Percentiles rank a stretch among this genome's conserved stretches.
Evolutionary conservation across 306 rosid genomes (phyloP).

Genomic region (barrel medic (Medicago truncatula)): DNA sequence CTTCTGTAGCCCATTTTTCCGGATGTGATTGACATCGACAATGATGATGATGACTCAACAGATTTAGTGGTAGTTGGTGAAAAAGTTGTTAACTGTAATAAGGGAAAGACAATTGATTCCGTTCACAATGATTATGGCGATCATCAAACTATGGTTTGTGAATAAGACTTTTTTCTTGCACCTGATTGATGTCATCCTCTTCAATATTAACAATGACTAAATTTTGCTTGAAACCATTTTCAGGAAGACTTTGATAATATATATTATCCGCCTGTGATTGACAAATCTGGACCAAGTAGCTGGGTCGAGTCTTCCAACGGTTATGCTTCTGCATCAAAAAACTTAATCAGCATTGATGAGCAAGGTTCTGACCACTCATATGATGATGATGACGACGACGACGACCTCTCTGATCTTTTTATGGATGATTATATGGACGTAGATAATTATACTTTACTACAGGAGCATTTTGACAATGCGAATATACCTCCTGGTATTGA

Average conservation of each 20-base stretch:
- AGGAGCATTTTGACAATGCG: conserved; percentile 69
- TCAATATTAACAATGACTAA: conserved; percentile 25
- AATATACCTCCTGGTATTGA: conserved; percentile 82
- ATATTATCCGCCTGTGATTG: conserved; percentile 45
- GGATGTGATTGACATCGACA: conserved; percentile 65
- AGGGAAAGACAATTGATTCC: conserved; percentile 61
- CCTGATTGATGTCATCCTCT: conserved; percentile 30
- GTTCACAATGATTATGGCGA: conserved; percentile 50
- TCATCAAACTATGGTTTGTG: conserved; percentile 60
- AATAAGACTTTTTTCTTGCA: conserved; percentile 36
- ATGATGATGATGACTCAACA: conserved; percentile 54
- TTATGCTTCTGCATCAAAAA: conserved; percentile 47
- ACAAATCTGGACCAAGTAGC: conserved; percentile 48
- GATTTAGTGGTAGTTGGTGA: conserved; percentile 53
- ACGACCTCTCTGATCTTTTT: conserved; percentile 44
- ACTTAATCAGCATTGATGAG: conserved; percentile 58
- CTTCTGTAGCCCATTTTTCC: conserved; percentile 52
- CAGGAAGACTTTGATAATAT: conserved; percentile 51
- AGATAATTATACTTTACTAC: conserved; percentile 62
- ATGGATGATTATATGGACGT: conserved; percentile 61
- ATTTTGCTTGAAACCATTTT: conserved; percentile 39
- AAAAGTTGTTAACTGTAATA: conserved; percentile 45
- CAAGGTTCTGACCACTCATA: conserved; percentile 57
- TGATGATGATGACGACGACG: conserved; percentile 58
- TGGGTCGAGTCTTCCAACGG: conserved; percentile 53